These are phyloP conservation scores for Myriosclerotinia scirpicola DNA, from an alignment of 2,329 filamentous ascomycete species.

Conservation along the genomic window DNA sequence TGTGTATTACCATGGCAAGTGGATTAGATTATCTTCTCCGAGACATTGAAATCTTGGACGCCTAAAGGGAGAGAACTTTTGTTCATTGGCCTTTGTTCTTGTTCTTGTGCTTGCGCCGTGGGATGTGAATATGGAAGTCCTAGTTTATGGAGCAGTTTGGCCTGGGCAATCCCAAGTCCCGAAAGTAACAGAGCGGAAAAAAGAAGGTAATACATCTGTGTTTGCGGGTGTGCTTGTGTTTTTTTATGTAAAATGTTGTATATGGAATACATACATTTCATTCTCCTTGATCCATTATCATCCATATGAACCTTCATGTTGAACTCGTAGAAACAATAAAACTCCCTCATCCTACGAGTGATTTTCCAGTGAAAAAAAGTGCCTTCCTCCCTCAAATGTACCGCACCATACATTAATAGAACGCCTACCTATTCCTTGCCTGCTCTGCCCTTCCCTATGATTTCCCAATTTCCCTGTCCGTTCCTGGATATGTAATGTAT, in stretches of 20 bases:
- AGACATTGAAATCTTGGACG: conserved; percentile 5
- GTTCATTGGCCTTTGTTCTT: background rate
- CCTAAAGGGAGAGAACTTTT: background rate
- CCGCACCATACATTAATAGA: conserved; percentile 7
- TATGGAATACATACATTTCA: conserved; percentile 18
- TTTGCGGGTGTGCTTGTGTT: conserved; percentile 6
- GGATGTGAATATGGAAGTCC: background rate
- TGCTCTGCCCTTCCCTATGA: background rate
- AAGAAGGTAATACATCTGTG: background rate
- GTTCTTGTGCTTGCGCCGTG: background rate
- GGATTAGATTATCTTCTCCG: background rate
- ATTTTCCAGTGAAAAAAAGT: conserved; percentile 11
- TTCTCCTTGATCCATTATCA: conserved; percentile 19
- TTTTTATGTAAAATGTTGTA: conserved; percentile 5
- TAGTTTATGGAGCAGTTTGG: background rate
- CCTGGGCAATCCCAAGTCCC: background rate
- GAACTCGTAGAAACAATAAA: conserved; percentile 3
- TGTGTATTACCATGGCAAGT: conserved; percentile 4
- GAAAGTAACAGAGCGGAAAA: background rate
- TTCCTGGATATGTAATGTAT: conserved; percentile 22
- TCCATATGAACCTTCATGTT: conserved; percentile 1
- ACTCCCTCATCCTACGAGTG: conserved; percentile 2
- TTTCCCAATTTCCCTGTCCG: conserved; percentile 14
- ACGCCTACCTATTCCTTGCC: conserved; percentile 14
- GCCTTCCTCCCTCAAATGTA: background rate